Conservation (phyloP, 2,329 filamentous ascomycete genomes). For the Calonectria pseudoreteaudii region DNA sequence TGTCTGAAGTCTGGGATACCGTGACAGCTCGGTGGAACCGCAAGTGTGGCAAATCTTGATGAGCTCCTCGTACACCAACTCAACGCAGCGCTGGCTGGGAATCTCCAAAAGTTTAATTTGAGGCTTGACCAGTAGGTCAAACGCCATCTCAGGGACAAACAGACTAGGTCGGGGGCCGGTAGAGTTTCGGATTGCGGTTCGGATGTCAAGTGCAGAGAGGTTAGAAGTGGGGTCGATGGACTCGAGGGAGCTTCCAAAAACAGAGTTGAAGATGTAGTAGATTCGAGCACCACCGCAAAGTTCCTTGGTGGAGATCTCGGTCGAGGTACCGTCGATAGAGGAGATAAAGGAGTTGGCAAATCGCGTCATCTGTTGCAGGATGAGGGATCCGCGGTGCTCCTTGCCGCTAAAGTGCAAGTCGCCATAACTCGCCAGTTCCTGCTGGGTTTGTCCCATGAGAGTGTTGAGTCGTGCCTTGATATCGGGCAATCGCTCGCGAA, state of each 20-base stretch:
- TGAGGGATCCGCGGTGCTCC: conserved; percentile 93
- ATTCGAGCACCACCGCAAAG: conserved; percentile 94
- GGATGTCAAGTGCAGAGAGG: conserved; percentile 92
- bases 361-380: conserved; percentile 96
- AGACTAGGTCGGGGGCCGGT: conserved; percentile 95
- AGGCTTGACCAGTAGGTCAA: conserved; percentile 96
- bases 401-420: conserved; percentile 98
- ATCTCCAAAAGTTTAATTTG: conserved; percentile 98
- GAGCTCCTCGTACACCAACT: conserved; percentile 97
- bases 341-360: conserved; percentile 98
- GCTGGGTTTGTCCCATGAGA: conserved; percentile 99
- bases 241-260: conserved; percentile 96
- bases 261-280: conserved; percentile 99
- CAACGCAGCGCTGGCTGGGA: conserved; percentile 95
- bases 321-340: conserved; percentile 98
- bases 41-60: conserved; percentile 99
- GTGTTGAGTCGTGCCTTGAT: conserved; percentile 99
- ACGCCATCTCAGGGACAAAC: conserved; percentile 97
- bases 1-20: conserved; percentile 92
- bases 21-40: conserved; percentile 90
- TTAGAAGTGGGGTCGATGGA: conserved; percentile 97
- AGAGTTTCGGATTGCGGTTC: conserved; percentile 97
- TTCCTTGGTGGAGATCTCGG: conserved; percentile 98
- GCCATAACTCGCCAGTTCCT: conserved; percentile 97
- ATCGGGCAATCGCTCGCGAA: conserved; percentile 93